phyloP scores from a whole-genome alignment of 305 asterid genomes.

The Euphrasia arctica region DNA sequence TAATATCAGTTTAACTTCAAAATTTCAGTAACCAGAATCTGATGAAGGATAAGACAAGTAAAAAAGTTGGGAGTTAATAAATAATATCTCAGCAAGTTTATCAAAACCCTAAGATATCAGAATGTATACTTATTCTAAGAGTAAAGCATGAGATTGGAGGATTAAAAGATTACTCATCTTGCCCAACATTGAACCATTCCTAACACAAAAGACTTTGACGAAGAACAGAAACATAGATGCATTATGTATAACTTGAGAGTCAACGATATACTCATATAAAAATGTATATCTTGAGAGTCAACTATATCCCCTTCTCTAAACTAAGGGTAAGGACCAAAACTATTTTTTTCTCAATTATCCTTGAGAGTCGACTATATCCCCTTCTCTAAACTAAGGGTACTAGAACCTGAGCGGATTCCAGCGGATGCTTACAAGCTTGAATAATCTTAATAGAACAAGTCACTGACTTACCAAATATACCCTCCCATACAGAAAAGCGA shows the following conservation, averaged over 20 bases:
- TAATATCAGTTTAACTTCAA: slow-evolving; percentile 20
- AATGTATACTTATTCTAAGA: neutral
- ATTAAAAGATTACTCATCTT: neutral
- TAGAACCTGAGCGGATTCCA: slow-evolving; percentile 16
- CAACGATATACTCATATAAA: no score
- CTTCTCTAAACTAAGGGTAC: no score
- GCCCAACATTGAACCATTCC: neutral
- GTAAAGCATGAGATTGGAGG: neutral
- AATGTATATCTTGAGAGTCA: no score
- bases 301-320: no score
- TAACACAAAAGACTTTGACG: neutral
- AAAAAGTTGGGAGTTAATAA: slow-evolving; percentile 5
- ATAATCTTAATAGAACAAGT: slow-evolving; percentile 17
- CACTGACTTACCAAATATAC: slow-evolving; percentile 75
- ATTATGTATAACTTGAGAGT: no score
- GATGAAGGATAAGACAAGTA: slow-evolving; percentile 6
- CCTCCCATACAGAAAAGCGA: slow-evolving; percentile 90
- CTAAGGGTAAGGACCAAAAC: neutral
- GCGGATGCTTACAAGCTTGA: slow-evolving; percentile 22
- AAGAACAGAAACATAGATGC: neutral
- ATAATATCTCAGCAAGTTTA: slow-evolving; percentile 13
- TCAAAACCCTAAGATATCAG: slow-evolving; percentile 1
- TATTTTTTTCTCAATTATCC: no score
- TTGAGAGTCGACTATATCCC: no score
- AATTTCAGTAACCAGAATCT: slow-evolving; percentile 14